Evolutionary conservation across 2,329 filamentous ascomycete genomes (phyloP), one percentile per base, ranked within the genome.

Genomic region (Polytolypa hystricis): DNA sequence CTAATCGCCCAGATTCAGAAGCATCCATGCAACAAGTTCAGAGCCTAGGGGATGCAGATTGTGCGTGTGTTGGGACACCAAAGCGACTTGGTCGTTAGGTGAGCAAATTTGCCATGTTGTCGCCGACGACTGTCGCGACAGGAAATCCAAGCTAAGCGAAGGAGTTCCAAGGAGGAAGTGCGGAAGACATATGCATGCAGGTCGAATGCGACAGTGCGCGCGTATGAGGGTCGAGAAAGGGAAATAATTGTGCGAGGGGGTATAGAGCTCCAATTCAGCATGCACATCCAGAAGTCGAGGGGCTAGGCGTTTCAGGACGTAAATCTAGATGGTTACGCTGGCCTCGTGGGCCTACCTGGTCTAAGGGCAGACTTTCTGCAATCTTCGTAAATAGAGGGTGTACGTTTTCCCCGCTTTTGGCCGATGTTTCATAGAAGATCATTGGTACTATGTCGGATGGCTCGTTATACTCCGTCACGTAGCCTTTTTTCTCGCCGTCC

Each of bases 361-460:
- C 91, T 50, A 96, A 79, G 20, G 91, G 91, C 47, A 98, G 72
- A 66, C 94, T 96, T 79, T 89, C 94, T 44, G 91, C 91, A 57
- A 98, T 96, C 40, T 86, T 86, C 28, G 89, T 95, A 65, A 98
- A 98, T 36, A 98, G 72, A 51, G 96, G 91, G 54, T 79, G 77
- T 38, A 98, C 91, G 53, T 98, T 98, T 65, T 93, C 86, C 40
- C 86, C 82, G 25, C 89, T 94, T 73, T 98, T 98, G 47, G 91
- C 91, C 8, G 87, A 95, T 3, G 91, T 98, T 64, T 98, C 91
- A 61, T 98, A 98, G 72, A 98, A 98, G 37, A 98, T n/a, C n/a
- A n/a, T n/a, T n/a, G n/a, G n/a, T n/a, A n/a, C n/a, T n/a, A n/a
- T n/a, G n/a, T n/a, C n/a, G n/a, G n/a, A n/a, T n/a, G n/a, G n/a